Percentiles rank a stretch among this genome's conserved stretches.
Evolutionary conservation across 176 grass and related monocot genomes (phyloP).

Genomic region (Avena sativa): DNA sequence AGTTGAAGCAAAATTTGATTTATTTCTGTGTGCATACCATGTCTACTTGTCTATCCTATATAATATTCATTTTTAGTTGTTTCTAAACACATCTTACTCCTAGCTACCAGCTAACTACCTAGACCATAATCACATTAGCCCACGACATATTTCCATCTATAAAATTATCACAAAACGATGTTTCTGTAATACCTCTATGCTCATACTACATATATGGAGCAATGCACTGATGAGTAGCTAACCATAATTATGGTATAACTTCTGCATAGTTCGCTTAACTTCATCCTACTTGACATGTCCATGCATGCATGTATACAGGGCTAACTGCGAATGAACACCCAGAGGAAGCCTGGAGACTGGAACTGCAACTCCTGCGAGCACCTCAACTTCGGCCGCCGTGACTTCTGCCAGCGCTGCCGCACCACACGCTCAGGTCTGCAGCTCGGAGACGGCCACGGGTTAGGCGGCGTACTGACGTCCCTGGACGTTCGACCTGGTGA

Average conservation of each 20-base stretch:
- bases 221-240: constrained; percentile 18
- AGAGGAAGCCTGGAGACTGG: constrained; percentile 96
- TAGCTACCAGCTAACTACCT: background rate
- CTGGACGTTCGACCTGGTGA: constrained; percentile 74
- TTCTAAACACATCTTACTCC: background rate
- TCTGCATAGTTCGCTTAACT: constrained; percentile 22
- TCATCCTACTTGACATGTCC: constrained; percentile 17
- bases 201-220: background rate
- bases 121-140: constrained; percentile 24
- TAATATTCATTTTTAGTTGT: constrained; percentile 45
- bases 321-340: constrained; percentile 65
- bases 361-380: constrained; percentile 85
- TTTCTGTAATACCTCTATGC: constrained; percentile 13
- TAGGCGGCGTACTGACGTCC: constrained; percentile 56
- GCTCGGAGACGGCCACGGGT: constrained; percentile 32
- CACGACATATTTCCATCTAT: constrained; percentile 13
- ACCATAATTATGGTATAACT: constrained; percentile 7
- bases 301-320: constrained; percentile 42
- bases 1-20: constrained; percentile 27
- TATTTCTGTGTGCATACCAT: constrained; percentile 34
- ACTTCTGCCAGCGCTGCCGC: constrained; percentile 85
- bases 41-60: constrained; percentile 6
- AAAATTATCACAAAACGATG: background rate
- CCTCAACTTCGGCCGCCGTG: constrained; percentile 91
- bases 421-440: constrained; percentile 51